Percentiles rank a stretch among this genome's conserved stretches.
Conservation (phyloP, 305 asterid genomes). For the Euphrasia arctica region DNA sequence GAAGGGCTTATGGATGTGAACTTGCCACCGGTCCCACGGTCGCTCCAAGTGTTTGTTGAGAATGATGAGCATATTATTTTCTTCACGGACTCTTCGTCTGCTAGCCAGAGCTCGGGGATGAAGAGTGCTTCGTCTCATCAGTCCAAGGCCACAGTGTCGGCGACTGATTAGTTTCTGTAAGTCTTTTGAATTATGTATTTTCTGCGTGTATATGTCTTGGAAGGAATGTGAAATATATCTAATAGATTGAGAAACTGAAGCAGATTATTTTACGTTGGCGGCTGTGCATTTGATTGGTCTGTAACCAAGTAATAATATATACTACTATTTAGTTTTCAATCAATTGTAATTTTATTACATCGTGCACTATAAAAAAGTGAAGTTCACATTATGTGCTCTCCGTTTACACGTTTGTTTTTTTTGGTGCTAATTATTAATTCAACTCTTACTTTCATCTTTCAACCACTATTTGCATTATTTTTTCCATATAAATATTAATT, state of each 20-base stretch:
- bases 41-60: slow-evolving; percentile 46
- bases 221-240: background rate
- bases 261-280: background rate
- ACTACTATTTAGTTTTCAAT: too few species aligned
- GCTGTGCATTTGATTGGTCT: too few species aligned
- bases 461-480: too few species aligned
- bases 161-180: slow-evolving; percentile 23
- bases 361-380: too few species aligned
- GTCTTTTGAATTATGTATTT: background rate
- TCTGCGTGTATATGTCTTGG: background rate
- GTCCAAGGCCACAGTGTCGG: slow-evolving; percentile 34
- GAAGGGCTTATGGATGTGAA: slow-evolving; percentile 70
- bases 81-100: slow-evolving; percentile 65
- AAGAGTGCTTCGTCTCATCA: slow-evolving; percentile 38
- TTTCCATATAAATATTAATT: too few species aligned
- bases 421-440: too few species aligned
- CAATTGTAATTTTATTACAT: too few species aligned
- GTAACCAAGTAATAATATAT: too few species aligned
- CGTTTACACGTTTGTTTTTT: slow-evolving; percentile 23
- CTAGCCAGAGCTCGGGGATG: slow-evolving; percentile 44
- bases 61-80: slow-evolving; percentile 45
- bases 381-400: too few species aligned
- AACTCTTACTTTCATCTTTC: too few species aligned
- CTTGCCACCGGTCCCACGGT: slow-evolving; percentile 57
- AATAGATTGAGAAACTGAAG: background rate